Percentiles rank a stretch among this genome's conserved stretches.
Conservation (phyloP, 371 early-diverging fungal genomes). For the Mortierella sp. region DNA sequence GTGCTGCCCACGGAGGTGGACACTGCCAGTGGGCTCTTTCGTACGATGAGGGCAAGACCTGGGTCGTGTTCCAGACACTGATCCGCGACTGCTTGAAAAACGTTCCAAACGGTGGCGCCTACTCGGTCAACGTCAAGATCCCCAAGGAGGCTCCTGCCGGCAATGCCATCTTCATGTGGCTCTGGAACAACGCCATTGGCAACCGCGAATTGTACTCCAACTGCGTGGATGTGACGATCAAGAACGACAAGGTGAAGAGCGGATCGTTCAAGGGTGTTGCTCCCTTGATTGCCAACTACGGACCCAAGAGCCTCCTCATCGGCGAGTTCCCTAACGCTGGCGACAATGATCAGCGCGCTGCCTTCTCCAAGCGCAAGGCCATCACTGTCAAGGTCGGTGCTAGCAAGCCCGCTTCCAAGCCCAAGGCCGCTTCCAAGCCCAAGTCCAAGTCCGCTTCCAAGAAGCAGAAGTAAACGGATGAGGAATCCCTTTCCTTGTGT, state of each 20-base stretch:
- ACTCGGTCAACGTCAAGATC: constrained; percentile 56
- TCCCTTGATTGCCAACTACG: constrained; percentile 32
- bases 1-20: constrained; percentile 62
- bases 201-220: constrained; percentile 79
- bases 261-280: constrained; percentile 22
- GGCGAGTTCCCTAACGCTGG: constrained; percentile 27
- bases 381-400: constrained; percentile 18
- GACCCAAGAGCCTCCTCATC: constrained; percentile 8
- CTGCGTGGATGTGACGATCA: constrained; percentile 73
- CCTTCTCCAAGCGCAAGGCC: constrained; percentile 13
- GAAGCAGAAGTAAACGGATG: too few species aligned
- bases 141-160: constrained; percentile 61
- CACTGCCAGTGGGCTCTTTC: constrained; percentile 75
- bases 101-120: constrained; percentile 3
- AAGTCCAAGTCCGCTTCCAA: neutral
- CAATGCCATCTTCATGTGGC: constrained; percentile 65
- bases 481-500: too few species aligned
- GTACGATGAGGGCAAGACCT: constrained; percentile 65
- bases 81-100: constrained; percentile 25
- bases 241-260: constrained; percentile 35
- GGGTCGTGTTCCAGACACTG: constrained; percentile 59
- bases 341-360: constrained; percentile 5
- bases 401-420: neutral
- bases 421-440: neutral
- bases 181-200: constrained; percentile 74